phyloP scores from a whole-genome alignment of 1,284 basidiomycete genomes.

The Leccinum insigne region DNA sequence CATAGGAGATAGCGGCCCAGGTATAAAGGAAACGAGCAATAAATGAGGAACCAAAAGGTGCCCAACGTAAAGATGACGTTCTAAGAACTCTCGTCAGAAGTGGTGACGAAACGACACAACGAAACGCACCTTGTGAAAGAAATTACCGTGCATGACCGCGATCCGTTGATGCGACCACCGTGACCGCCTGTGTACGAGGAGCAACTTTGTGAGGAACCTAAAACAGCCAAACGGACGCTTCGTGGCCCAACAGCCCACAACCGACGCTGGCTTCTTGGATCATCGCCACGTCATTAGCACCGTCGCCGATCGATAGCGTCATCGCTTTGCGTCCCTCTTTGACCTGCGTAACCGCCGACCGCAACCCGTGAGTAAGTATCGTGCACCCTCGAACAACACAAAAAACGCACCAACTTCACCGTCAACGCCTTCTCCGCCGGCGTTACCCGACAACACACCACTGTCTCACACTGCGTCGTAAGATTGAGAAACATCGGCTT shows the following conservation, averaged over 20 bases:
- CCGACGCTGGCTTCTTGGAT: slow-evolving; percentile 99
- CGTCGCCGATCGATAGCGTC: slow-evolving; percentile 97
- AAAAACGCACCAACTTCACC: slow-evolving; percentile 76
- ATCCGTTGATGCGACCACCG: slow-evolving; percentile 96
- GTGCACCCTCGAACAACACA: neutral
- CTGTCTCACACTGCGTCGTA: slow-evolving; percentile 95
- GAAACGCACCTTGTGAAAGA: slow-evolving; percentile 90
- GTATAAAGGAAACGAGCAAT: slow-evolving; percentile 58
- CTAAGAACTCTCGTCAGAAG: slow-evolving; percentile 37
- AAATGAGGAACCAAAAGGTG: slow-evolving; percentile 94
- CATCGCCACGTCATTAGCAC: slow-evolving; percentile 96
- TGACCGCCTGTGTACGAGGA: slow-evolving; percentile 82
- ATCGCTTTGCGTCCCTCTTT: slow-evolving; percentile 96
- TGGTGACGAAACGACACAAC: neutral
- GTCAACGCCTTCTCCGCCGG: slow-evolving; percentile 97
- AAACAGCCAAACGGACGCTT: slow-evolving; percentile 99
- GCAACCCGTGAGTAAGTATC: slow-evolving; percentile 4
- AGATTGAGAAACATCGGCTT: slow-evolving; percentile 90
- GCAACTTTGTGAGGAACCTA: slow-evolving; percentile 88
- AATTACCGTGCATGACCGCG: slow-evolving; percentile 97
- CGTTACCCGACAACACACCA: slow-evolving; percentile 96
- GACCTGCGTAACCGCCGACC: slow-evolving; percentile 49
- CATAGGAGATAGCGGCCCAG: no score
- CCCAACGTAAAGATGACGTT: slow-evolving; percentile 91
- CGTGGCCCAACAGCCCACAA: slow-evolving; percentile 91